A percentile compares a stretch with the other conserved stretches of the same genome.
Evolutionary conservation across 2,329 filamentous ascomycete species (phyloP).

Genomic region (Exophiala lecanii-corni): DNA sequence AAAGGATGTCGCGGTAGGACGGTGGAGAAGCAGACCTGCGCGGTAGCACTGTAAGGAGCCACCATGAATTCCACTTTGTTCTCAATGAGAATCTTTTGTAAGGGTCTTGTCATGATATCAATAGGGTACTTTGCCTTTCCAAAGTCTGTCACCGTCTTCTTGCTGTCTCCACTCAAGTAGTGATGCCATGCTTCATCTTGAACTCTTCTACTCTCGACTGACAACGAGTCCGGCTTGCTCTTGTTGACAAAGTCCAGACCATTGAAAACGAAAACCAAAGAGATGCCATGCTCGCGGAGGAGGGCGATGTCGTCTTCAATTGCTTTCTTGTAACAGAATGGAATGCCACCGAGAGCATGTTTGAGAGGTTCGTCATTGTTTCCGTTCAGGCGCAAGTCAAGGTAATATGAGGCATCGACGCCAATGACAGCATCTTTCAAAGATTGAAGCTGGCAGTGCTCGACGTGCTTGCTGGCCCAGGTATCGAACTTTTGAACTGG

Average conservation of each 20-base stretch:
- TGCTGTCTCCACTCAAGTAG: constrained; percentile 75
- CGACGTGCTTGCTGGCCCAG: constrained; percentile 51
- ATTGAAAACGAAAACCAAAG: constrained; percentile 87
- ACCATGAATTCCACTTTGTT: constrained; percentile 71
- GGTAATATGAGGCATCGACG: constrained; percentile 85
- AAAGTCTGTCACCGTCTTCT: constrained; percentile 71
- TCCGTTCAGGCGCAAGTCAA: constrained; percentile 70
- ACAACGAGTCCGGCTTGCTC: constrained; percentile 56
- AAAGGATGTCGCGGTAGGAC: too few species aligned
- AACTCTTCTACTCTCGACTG: constrained; percentile 58
- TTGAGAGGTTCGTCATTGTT: constrained; percentile 80
- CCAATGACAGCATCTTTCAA: constrained; percentile 72
- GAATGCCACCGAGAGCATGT: constrained; percentile 82
- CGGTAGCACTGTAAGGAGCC: constrained; percentile 80
- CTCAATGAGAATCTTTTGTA: constrained; percentile 68
- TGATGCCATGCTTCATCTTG: constrained; percentile 79
- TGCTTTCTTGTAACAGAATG: constrained; percentile 68
- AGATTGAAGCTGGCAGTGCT: constrained; percentile 59
- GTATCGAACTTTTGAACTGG: constrained; percentile 51
- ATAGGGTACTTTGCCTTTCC: constrained; percentile 55
- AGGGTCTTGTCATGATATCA: constrained; percentile 68
- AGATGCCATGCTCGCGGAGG: constrained; percentile 66
- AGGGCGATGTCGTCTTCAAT: constrained; percentile 71
- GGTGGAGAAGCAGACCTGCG: constrained; percentile 59
- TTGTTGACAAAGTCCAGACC: constrained; percentile 75